Conservation (phyloP, 164 flowering plant species). For the Macadamia integrifolia region DNA sequence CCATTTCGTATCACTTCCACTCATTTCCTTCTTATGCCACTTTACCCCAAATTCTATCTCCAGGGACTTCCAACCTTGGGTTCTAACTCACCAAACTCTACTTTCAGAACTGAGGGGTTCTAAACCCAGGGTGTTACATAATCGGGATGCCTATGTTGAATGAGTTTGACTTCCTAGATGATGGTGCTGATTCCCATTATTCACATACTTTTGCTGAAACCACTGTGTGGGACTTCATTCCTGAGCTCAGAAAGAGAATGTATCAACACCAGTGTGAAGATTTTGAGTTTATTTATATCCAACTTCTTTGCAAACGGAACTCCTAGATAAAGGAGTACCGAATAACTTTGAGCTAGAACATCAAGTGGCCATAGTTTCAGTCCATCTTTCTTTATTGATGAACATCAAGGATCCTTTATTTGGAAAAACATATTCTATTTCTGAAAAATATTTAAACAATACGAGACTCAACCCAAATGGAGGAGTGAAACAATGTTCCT, state of each 20-base stretch:
- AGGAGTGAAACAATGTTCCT: slow-evolving; percentile 67
- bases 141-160: slow-evolving; percentile 8
- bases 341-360: slow-evolving; percentile 18
- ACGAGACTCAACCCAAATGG: slow-evolving; percentile 24
- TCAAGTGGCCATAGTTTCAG: slow-evolving; percentile 34
- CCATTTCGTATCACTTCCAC: too few species aligned
- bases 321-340: slow-evolving; percentile 24
- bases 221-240: slow-evolving; percentile 63
- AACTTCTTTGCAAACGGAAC: slow-evolving; percentile 29
- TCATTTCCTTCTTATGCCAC: too few species aligned
- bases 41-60: too few species aligned
- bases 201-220: slow-evolving; percentile 19
- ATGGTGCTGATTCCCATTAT: slow-evolving; percentile 14
- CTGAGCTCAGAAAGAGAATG: slow-evolving; percentile 30
- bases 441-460: slow-evolving; percentile 20
- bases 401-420: background rate
- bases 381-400: slow-evolving; percentile 55
- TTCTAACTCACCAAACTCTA: too few species aligned
- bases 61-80: too few species aligned
- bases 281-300: slow-evolving; percentile 63
- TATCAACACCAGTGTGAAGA: slow-evolving; percentile 69
- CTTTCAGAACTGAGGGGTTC: too few species aligned
- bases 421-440: background rate
- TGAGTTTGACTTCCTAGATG: slow-evolving; percentile 15
- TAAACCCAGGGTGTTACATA: too few species aligned